phyloP scores from a whole-genome alignment of 2,329 filamentous ascomycete genomes.

The Pyricularia pennisetigena region DNA sequence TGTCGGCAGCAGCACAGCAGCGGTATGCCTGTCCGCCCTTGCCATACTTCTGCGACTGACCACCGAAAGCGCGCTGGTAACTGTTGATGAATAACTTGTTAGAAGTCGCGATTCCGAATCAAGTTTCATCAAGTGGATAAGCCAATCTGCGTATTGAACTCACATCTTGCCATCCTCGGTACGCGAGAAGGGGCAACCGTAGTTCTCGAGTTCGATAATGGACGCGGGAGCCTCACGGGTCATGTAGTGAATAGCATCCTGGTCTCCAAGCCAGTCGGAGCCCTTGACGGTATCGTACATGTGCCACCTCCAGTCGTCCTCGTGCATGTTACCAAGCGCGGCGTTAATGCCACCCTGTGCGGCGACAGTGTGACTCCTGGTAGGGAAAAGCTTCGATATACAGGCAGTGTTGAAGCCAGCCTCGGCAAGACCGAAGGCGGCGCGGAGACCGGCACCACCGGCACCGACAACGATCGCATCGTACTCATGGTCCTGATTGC shows the following conservation, averaged over 20 bases:
- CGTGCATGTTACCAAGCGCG: conserved; percentile 89
- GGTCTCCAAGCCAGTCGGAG: conserved; percentile 93
- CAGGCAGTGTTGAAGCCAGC: conserved; percentile 85
- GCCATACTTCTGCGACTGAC: conserved; percentile 88
- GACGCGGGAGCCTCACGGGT: conserved; percentile 86
- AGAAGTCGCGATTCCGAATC: not conserved
- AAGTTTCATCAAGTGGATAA: not conserved
- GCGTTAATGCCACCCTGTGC: conserved; percentile 81
- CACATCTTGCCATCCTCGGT: conserved; percentile 94
- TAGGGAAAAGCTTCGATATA: conserved; percentile 81
- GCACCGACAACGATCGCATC: conserved; percentile 92
- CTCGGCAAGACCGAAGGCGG: conserved; percentile 78
- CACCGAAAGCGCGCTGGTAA: conserved; percentile 97
- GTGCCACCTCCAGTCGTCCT: conserved; percentile 98
- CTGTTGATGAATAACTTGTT: conserved; percentile 24
- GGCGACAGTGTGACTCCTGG: conserved; percentile 75
- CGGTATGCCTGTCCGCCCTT: conserved; percentile 98
- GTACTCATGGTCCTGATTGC: conserved; percentile 80
- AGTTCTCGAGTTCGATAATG: conserved; percentile 93
- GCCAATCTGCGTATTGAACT: conserved; percentile 18
- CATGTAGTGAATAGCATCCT: conserved; percentile 98
- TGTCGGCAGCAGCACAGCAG: conserved; percentile 90
- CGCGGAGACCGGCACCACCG: conserved; percentile 71
- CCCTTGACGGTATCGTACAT: conserved; percentile 99
- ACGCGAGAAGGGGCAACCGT: conserved; percentile 92